Conservation (phyloP, 2,329 filamentous ascomycete species). For the Capronia americana region DNA sequence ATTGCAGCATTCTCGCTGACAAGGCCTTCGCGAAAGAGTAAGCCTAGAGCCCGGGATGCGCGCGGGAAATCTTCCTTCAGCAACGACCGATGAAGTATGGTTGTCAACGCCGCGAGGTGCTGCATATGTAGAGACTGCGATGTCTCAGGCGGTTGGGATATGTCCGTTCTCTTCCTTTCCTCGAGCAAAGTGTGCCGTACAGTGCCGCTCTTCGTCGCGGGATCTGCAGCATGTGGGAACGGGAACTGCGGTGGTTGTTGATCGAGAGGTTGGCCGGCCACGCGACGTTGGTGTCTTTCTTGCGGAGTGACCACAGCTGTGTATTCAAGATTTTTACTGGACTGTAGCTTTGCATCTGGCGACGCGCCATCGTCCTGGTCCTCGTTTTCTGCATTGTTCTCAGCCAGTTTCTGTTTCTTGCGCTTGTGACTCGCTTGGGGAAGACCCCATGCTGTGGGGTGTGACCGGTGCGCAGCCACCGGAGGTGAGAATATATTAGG, state of each 20-base stretch:
- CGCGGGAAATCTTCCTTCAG: conserved; percentile 72
- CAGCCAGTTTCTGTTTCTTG: conserved; percentile 43
- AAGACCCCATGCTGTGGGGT: background rate
- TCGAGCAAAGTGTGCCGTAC: background rate
- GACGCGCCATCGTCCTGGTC: background rate
- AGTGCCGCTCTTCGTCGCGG: conserved; percentile 35
- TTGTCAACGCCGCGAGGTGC: conserved; percentile 71
- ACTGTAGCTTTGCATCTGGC: background rate
- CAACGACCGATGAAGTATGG: conserved; percentile 75
- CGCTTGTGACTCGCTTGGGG: conserved; percentile 42
- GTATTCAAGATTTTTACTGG: conserved; percentile 29
- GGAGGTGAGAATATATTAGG: conserved; percentile 17
- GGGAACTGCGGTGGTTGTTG: conserved; percentile 48
- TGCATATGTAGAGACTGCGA: conserved; percentile 50
- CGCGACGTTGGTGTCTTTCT: conserved; percentile 52
- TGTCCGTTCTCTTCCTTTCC: conserved; percentile 36
- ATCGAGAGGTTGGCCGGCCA: conserved; percentile 50
- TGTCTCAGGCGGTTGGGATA: conserved; percentile 44
- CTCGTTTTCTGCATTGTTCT: conserved; percentile 19
- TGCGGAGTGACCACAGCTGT: conserved; percentile 46
- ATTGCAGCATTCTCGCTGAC: conserved; percentile 68
- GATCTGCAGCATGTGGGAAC: conserved; percentile 50
- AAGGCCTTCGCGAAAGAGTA: conserved; percentile 70
- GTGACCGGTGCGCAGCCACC: conserved; percentile 8
- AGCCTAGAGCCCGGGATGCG: conserved; percentile 75